These are phyloP conservation scores for Halenospora varia DNA, from an alignment of 495 filamentous ascomycete genomes.

Conservation along the genomic window DNA sequence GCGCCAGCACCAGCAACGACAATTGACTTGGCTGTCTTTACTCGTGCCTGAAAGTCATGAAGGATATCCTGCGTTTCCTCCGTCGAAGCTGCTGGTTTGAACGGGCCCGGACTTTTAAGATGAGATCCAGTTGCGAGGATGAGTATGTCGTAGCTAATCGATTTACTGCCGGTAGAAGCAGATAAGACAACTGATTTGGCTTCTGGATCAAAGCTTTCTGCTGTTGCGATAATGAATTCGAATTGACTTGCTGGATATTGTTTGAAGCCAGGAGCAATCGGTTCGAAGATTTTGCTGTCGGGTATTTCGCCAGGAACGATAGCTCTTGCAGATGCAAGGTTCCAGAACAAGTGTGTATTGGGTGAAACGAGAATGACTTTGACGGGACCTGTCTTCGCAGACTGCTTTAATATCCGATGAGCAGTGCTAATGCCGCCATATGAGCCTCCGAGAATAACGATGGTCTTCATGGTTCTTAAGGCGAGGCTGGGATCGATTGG, in stretches of 20 bases:
- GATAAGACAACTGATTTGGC: slow-evolving; percentile 38
- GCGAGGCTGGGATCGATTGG: neutral
- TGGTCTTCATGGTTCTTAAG: slow-evolving; percentile 18
- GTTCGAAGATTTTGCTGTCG: slow-evolving; percentile 28
- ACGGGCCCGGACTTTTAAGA: slow-evolving; percentile 38
- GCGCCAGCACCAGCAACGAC: slow-evolving; percentile 64
- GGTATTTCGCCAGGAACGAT: slow-evolving; percentile 30
- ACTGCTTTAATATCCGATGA: slow-evolving; percentile 20
- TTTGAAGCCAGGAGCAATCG: slow-evolving; percentile 42
- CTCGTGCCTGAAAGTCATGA: slow-evolving; percentile 37
- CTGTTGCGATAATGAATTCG: slow-evolving; percentile 52
- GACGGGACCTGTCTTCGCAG: slow-evolving; percentile 20
- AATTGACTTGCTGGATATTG: slow-evolving; percentile 45
- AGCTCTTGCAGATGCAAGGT: slow-evolving; percentile 30
- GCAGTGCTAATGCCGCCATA: slow-evolving; percentile 19
- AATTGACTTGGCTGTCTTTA: slow-evolving; percentile 52
- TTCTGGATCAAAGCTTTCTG: slow-evolving; percentile 40
- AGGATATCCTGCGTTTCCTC: slow-evolving; percentile 40
- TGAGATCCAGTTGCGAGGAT: slow-evolving; percentile 51
- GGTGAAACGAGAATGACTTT: slow-evolving; percentile 34
- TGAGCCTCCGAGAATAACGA: slow-evolving; percentile 32
- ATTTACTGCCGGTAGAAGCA: slow-evolving; percentile 20
- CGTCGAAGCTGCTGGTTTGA: slow-evolving; percentile 41
- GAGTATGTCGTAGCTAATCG: slow-evolving; percentile 45
- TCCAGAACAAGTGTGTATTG: slow-evolving; percentile 34